These are phyloP conservation scores for Leccinum obscurum DNA, from an alignment of 768 basidiomycete species.

Conservation along the genomic window DNA sequence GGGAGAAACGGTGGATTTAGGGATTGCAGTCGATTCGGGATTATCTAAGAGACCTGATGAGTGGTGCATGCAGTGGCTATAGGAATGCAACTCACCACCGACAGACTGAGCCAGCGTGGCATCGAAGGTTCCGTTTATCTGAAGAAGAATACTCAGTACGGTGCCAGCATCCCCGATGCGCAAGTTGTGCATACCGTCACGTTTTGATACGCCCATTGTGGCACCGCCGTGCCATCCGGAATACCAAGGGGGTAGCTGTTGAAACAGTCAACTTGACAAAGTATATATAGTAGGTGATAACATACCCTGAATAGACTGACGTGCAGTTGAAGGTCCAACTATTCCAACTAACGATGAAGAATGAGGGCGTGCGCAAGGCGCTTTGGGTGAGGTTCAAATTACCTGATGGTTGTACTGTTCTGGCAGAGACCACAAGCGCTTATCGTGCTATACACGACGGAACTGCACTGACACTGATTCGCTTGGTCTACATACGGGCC, in stretches of 20 bases:
- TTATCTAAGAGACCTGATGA: slow-evolving; percentile 29
- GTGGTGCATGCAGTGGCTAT: neutral
- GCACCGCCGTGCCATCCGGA: slow-evolving; percentile 50
- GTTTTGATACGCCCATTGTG: slow-evolving; percentile 63
- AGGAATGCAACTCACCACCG: slow-evolving; percentile 22
- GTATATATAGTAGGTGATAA: neutral
- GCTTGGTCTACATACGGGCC: slow-evolving; percentile 33
- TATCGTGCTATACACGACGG: slow-evolving; percentile 54
- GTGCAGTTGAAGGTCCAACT: slow-evolving; percentile 51
- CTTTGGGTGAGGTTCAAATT: slow-evolving; percentile 5
- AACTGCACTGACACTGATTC: slow-evolving; percentile 52
- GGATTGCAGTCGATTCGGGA: slow-evolving; percentile 44
- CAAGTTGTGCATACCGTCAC: slow-evolving; percentile 40
- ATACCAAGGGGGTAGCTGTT: slow-evolving; percentile 48
- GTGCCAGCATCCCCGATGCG: neutral
- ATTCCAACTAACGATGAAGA: slow-evolving; percentile 44
- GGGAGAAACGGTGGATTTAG: slow-evolving; percentile 27
- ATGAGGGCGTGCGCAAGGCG: neutral
- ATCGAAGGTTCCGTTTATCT: slow-evolving; percentile 43
- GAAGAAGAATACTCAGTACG: slow-evolving; percentile 7
- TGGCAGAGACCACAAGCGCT: slow-evolving; percentile 63
- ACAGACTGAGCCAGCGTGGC: slow-evolving; percentile 36
- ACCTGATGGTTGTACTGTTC: slow-evolving; percentile 40
- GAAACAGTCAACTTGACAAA: neutral
- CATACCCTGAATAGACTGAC: slow-evolving; percentile 32